Evolutionary conservation across 192 early-diverging fungal genomes (phyloP), one percentile per base, ranked within the genome.

Genomic region (Coemansia sp.): DNA sequence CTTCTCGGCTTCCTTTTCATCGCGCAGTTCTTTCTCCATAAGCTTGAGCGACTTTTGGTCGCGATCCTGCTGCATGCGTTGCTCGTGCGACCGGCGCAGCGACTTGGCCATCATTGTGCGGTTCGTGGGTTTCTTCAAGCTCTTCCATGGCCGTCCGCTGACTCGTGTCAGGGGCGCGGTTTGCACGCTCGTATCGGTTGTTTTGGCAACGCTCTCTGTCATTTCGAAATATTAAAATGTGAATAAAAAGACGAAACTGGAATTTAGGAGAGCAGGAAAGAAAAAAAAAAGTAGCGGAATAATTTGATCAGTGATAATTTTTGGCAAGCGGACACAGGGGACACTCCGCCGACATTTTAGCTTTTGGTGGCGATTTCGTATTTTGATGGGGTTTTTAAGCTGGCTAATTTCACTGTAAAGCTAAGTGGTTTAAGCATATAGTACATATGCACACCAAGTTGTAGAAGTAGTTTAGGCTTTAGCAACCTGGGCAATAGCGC

Each of bases 21-120:
- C 69, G 47, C 65, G 66, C 50, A 81, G 40, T 50, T 66, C 78
- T 40, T 71, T 58, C 57, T 81, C 73, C 0, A 54, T 26, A 21
- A 61, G 54, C 63, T 69, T 71, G 20, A 64, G 49, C 2, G 70
- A 65, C 66, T 69, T 49, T 9, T 57, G 49, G 26, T 81, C 69
- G 2, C 57, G 63, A 14, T 46, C 42, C 28, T 72, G 51, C 56
- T 65, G 55, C 60, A 68, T 69, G 50, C 78, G 72, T 69, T 81
- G 65, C 36, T 68, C 69, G n/a, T 64, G 75, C 15, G 69, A 53
- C 56, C 74, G 66, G 49, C 61, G 59, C 26, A 81, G 63, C 4
- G 73, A 58, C 60, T 81, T 81, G 40, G 73, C 34, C 53, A 81
- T 75, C 73, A 75, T 81, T 12, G 78, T 48, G 40, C 78, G 72